phyloP scores from a whole-genome alignment of 2,329 filamentous ascomycete species.

The Domatiomyces catenatus region DNA sequence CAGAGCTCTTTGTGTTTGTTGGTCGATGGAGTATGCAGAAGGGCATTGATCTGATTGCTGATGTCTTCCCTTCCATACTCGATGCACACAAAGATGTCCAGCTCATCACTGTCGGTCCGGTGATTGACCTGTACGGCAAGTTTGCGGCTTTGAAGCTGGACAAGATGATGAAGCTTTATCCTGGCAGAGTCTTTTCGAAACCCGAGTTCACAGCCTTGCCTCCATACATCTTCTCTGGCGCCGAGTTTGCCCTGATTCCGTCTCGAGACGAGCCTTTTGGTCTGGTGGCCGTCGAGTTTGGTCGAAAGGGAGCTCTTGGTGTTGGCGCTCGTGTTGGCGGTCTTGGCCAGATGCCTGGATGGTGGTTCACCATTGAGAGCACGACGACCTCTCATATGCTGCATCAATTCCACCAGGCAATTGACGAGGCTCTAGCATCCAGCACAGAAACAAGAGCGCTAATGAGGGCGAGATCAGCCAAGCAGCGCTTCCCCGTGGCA shows the following conservation, averaged over 20 bases:
- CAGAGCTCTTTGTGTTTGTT: conserved; percentile 53
- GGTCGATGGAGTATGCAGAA: conserved; percentile 57
- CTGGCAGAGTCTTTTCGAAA: conserved; percentile 50
- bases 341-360: conserved; percentile 55
- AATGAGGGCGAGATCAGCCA: conserved; percentile 50
- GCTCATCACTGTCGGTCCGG: conserved; percentile 47
- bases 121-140: conserved; percentile 53
- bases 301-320: conserved; percentile 51
- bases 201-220: conserved; percentile 53
- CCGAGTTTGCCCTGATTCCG: conserved; percentile 53
- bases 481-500: conserved; percentile 51
- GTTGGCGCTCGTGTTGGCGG: conserved; percentile 52
- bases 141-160: conserved; percentile 52
- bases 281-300: conserved; percentile 53
- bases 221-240: conserved; percentile 52
- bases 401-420: conserved; percentile 50
- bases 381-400: conserved; percentile 47
- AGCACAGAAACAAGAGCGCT: conserved; percentile 40
- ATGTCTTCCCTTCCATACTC: conserved; percentile 48
- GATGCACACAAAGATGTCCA: conserved; percentile 46
- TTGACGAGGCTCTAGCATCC: conserved; percentile 45
- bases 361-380: conserved; percentile 56
- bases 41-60: conserved; percentile 52
- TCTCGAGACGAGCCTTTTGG: conserved; percentile 56
- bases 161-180: conserved; percentile 50